Percentiles rank a stretch among this genome's conserved stretches.
Conservation (phyloP, 768 basidiomycete genomes). For the Fomitopsis pulvina region DNA sequence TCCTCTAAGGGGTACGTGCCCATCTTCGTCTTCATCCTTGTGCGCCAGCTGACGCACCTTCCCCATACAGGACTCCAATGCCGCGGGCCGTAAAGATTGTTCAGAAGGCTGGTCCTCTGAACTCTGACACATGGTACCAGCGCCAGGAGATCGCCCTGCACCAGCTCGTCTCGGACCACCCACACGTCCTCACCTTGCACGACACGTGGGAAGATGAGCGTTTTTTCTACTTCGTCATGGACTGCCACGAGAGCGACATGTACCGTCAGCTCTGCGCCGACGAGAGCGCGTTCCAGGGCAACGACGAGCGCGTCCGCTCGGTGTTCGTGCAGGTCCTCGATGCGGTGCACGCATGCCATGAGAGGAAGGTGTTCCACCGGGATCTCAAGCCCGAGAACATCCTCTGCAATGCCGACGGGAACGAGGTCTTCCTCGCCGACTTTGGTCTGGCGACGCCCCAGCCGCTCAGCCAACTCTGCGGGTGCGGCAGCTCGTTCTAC, state of each 20-base stretch:
- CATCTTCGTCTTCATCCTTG: slow-evolving; percentile 13
- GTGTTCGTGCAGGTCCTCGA: slow-evolving; percentile 47
- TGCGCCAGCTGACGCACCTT: slow-evolving; percentile 12
- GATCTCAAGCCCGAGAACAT: slow-evolving; percentile 52
- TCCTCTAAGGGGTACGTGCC: slow-evolving; percentile 21
- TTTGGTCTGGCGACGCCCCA: slow-evolving; percentile 25
- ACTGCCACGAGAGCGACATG: slow-evolving; percentile 31
- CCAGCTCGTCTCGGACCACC: slow-evolving; percentile 4
- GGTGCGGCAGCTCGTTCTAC: slow-evolving; percentile 18
- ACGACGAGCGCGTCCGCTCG: slow-evolving; percentile 36
- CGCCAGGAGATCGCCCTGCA: slow-evolving; percentile 5
- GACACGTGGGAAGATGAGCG: slow-evolving; percentile 4
- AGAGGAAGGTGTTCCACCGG: slow-evolving; percentile 42
- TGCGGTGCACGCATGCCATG: slow-evolving; percentile 43
- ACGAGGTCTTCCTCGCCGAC: slow-evolving; percentile 37
- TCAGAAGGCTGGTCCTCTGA: slow-evolving; percentile 36
- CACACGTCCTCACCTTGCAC: slow-evolving; percentile 6
- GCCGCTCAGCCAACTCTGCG: slow-evolving; percentile 11
- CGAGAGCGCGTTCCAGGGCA: slow-evolving; percentile 28
- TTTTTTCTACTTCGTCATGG: slow-evolving; percentile 12
- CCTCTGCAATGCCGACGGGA: slow-evolving; percentile 34
- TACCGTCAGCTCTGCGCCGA: slow-evolving; percentile 34
- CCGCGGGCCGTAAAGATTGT: slow-evolving; percentile 15
- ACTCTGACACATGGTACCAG: slow-evolving; percentile 52
- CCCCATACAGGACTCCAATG: neutral